Evolutionary conservation across 2,329 filamentous ascomycete genomes (phyloP).

Genomic region (Fusarium torreyae): DNA sequence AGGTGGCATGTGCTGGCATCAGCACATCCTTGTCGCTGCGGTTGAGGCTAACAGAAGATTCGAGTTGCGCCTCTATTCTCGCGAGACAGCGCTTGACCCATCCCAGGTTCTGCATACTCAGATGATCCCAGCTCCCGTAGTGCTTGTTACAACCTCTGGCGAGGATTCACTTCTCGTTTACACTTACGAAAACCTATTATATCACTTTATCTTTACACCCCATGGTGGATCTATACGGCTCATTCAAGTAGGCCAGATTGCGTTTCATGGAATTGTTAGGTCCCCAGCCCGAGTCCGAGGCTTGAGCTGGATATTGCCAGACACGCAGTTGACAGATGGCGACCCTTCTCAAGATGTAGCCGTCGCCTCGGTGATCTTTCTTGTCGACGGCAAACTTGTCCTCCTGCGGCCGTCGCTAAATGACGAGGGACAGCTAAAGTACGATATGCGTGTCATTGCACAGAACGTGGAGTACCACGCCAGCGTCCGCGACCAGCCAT

Average conservation of each 20-base stretch:
- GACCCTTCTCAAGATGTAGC: constrained; percentile 97
- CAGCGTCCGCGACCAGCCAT: constrained; percentile 87
- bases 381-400: constrained; percentile 98
- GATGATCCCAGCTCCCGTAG: constrained; percentile 85
- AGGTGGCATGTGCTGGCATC: constrained; percentile 99
- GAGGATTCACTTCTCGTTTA: constrained; percentile 97
- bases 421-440: constrained; percentile 88
- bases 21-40: constrained; percentile 92
- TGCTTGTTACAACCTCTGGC: constrained; percentile 89
- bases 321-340: constrained; percentile 88
- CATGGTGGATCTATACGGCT: constrained; percentile 79
- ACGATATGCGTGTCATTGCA: constrained; percentile 97
- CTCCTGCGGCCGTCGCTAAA: constrained; percentile 89
- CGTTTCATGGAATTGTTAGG: constrained; percentile 94
- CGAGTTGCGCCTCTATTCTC: constrained; percentile 92
- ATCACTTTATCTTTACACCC: constrained; percentile 91
- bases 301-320: constrained; percentile 95
- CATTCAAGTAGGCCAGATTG: constrained; percentile 97
- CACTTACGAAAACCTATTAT: constrained; percentile 95
- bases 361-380: constrained; percentile 91
- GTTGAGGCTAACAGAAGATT: constrained; percentile 88
- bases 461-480: constrained; percentile 97
- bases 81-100: constrained; percentile 84
- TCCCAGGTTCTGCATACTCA: constrained; percentile 82
- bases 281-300: constrained; percentile 93